Evolutionary conservation across 805 yeast genomes (phyloP).

Genomic region (Candida glaebosa): DNA sequence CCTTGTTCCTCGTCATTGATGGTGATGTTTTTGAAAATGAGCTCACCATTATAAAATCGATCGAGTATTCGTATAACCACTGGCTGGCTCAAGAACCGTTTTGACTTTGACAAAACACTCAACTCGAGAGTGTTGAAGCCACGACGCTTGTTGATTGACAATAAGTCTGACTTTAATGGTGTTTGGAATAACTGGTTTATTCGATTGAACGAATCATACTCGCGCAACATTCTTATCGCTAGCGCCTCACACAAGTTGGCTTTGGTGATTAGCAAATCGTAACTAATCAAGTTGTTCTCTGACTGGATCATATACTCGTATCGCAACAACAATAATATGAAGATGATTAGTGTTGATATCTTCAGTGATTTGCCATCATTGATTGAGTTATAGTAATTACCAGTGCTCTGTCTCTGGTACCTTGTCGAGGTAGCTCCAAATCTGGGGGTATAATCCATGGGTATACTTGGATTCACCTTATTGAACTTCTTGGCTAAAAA

Average conservation of each 20-base stretch:
- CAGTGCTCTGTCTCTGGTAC: constrained; percentile 5
- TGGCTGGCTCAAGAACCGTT: constrained; percentile 51
- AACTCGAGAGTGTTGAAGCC: constrained; percentile 47
- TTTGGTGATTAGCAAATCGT: constrained; percentile 39
- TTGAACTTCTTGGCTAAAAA: constrained; percentile 30
- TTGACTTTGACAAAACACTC: constrained; percentile 51
- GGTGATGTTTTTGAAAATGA: constrained; percentile 23
- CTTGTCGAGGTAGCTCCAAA: constrained; percentile 16
- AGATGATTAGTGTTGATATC: constrained; percentile 23
- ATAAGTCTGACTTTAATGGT: constrained; percentile 37
- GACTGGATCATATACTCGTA: constrained; percentile 39
- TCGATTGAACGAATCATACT: constrained; percentile 39
- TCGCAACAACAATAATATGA: constrained; percentile 30
- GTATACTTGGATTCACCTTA: constrained; percentile 24
- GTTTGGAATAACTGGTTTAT: constrained; percentile 44
- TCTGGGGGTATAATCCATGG: constrained; percentile 19
- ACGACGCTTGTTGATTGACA: constrained; percentile 11
- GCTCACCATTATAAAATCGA: constrained; percentile 51
- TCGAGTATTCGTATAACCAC: constrained; percentile 44
- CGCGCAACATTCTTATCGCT: constrained; percentile 47
- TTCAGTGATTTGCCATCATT: constrained; percentile 13
- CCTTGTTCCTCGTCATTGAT: constrained; percentile 15
- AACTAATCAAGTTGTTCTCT: constrained; percentile 34
- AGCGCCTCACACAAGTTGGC: constrained; percentile 52
- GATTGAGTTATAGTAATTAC: constrained; percentile 3